A percentile compares a stretch with the other conserved stretches of the same genome.
These are phyloP conservation scores for Angomonas ambiguus DNA, from an alignment of 208 protist genomes.

Conservation along the genomic window DNA sequence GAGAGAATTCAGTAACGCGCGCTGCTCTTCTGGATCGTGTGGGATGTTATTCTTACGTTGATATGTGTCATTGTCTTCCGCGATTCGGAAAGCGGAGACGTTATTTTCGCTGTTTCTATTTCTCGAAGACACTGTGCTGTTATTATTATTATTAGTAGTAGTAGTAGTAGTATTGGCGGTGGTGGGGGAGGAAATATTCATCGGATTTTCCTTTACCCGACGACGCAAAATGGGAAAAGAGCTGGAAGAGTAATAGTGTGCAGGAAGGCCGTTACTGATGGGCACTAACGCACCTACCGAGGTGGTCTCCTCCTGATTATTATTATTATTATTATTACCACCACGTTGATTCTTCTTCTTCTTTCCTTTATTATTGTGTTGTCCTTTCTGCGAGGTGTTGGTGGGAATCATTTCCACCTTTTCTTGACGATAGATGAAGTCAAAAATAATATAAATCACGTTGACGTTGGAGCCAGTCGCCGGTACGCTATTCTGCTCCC, in stretches of 20 bases:
- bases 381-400: too few relatives aligned
- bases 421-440: conserved; percentile 57
- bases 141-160: too few relatives aligned
- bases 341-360: conserved; percentile 1
- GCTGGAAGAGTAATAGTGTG: conserved; percentile 27
- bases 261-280: conserved; percentile 33
- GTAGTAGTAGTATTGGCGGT: too few relatives aligned
- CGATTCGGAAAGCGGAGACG: conserved; percentile 30
- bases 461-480: conserved; percentile 59
- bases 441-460: conserved; percentile 74
- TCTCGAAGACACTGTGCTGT: background rate
- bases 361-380: conserved; percentile 3
- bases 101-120: background rate
- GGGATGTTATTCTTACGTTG: conserved; percentile 35
- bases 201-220: too few relatives aligned
- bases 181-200: too few relatives aligned
- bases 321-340: conserved; percentile 5
- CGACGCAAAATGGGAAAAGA: conserved; percentile 18
- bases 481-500: conserved; percentile 8
- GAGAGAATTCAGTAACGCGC: conserved; percentile 33
- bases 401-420: conserved; percentile 54
- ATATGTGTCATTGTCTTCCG: conserved; percentile 31
- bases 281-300: background rate
- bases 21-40: conserved; percentile 25
- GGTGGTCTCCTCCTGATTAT: conserved; percentile 8